Evolutionary conservation across 345 rosid species (phyloP), one percentile per base, ranked within the genome.

Genomic region (Gossypioides kirkii): DNA sequence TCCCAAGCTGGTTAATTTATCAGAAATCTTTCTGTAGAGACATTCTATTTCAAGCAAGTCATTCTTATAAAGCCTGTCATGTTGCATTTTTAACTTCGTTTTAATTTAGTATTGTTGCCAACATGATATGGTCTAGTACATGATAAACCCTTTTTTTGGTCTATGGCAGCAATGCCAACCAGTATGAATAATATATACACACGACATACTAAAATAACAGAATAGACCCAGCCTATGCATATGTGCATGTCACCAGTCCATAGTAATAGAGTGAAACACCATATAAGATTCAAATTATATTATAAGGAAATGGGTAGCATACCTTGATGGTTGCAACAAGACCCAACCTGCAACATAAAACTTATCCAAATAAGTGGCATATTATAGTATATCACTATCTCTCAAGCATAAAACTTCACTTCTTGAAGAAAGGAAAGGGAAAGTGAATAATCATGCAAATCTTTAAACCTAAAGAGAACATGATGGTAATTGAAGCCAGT

Each of bases 261-360:
- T 22, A 14, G 50, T 42, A 23, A 46, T 66, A 23, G 38, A 65
- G 8, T 13, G 38, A 7, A 71, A 56, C 8, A 20, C 36, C 38
- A 36, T 23, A 22, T 20, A 56, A 23, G 50, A 55, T 55, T 13
- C 65, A 71, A 23, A 71, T 22, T 43, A 38, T 23, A 12, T 26
- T 58, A 8, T 2, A 50, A 47, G 36, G 6, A 71, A 25, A 50
- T 53, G 4, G 2, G 71, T 56, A 69, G 43, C 73, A 71, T 89
- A 95, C 99, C 99, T 95, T 95, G 80, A 95, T 95, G 36, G 99
- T 95, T 22, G 93, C 93, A 61, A 95, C 99, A 78, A 95, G 99
- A 58, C 91, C 90, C 91, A 95, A 80, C 93, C 99, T 95, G 92
- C 42, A 89, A 86, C 66, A 80, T 49, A 78, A 4, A 72, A 80